phyloP scores from a whole-genome alignment of 768 basidiomycete genomes.

The Kwoniella sp. region DNA sequence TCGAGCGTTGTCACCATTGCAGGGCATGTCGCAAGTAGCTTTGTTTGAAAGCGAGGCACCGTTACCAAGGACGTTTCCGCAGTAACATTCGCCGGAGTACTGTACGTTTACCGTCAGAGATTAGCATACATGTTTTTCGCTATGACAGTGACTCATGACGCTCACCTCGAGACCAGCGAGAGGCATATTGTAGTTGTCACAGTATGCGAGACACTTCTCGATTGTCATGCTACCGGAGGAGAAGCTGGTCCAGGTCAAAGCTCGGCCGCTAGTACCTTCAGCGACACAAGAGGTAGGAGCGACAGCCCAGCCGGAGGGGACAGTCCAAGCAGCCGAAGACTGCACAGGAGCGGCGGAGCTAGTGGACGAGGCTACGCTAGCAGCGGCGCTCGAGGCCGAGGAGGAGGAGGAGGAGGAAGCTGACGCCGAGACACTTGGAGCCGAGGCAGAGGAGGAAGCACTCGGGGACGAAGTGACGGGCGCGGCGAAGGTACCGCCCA shows the following conservation, averaged over 20 bases:
- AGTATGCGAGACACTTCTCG: conserved; percentile 50
- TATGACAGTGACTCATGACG: too few species aligned
- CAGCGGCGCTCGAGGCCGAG: conserved; percentile 1
- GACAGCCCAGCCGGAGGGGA: conserved; percentile 28
- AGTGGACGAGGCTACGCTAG: conserved; percentile 13
- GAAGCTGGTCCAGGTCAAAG: conserved; percentile 24
- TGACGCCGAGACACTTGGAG: conserved; percentile 12
- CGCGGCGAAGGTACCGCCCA: background rate
- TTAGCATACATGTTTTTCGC: too few species aligned
- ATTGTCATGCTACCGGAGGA: conserved; percentile 43
- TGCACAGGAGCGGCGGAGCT: conserved; percentile 12
- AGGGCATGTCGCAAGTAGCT: conserved; percentile 28
- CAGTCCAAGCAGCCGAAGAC: conserved; percentile 17
- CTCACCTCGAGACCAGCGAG: conserved; percentile 53
- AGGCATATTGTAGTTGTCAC: conserved; percentile 48
- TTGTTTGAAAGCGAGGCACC: conserved; percentile 43
- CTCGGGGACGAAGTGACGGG: conserved; percentile 9
- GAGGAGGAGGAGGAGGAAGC: background rate
- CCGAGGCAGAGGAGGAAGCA: background rate
- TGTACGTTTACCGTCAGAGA: conserved; percentile 2
- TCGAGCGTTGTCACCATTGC: conserved; percentile 22
- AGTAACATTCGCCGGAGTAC: conserved; percentile 56
- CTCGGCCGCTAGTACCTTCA: conserved; percentile 30
- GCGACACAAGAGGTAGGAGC: conserved; percentile 26
- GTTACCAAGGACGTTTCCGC: conserved; percentile 63